Base-by-base conservation (phyloP, 495 filamentous ascomycete genomes). In the Penicillium malachiteum region DNA sequence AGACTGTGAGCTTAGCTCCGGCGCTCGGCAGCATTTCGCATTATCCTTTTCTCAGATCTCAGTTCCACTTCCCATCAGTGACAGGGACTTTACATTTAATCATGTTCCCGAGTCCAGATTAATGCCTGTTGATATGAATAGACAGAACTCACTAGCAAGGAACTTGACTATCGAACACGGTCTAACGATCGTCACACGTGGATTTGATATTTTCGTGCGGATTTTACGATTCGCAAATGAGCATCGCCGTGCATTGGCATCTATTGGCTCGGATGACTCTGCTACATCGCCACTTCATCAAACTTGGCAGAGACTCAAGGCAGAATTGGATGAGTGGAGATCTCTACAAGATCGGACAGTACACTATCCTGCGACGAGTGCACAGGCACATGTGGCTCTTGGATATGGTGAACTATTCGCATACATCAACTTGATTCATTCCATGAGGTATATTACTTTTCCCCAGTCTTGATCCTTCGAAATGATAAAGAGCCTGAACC, bases 211-310 rank as follows among this genome's bases (percentile, higher is more conserved):
- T 11, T 77, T 76, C 21, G 70, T 77, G 11, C 67, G 74, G 1
- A 75, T 77, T 12, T 37, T 77, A n/a, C 62, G 74, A 8, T 77
- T 74, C 53, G 74, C 74, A 0, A 77, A 77, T 48, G 74, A 74
- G 50, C 73, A 70, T 40, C 72, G 74, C 7, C 70, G 74, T 0
- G 63, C 62, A 0, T 50, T 71, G 7, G 67, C 65, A 3, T 60
- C 60, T 9, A 57, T 64, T 18, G 50, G 51, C 7, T 48, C 59
- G 1, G 48, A 47, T 11, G 60, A 60, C 3, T 54, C 63, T 5
- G 34, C 38, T 3, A 50, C 48, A 0, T 58, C 62, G 0, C 60
- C 66, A 2, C 59, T 67, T 3, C 61, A 67, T 39, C 41, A 56
- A 14, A 71, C 54, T 11, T 77, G 71, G 72, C 58, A 67, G 32